Evolutionary conservation across 2,329 filamentous ascomycete genomes (phyloP), one percentile per base, ranked within the genome.

Genomic region (Pseudogymnoascus sp.): DNA sequence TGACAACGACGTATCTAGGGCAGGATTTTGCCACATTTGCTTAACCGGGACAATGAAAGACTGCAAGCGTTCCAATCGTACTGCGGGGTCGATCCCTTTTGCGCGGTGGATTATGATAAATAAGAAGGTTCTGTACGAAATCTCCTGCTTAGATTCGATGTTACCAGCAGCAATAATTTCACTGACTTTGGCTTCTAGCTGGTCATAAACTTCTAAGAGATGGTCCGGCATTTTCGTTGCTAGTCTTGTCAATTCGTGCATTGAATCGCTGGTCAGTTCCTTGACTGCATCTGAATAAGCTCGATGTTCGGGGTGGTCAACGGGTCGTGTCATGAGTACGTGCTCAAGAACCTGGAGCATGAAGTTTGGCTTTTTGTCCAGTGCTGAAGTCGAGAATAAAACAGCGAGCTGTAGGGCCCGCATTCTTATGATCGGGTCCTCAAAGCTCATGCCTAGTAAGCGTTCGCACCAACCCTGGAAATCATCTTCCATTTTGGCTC

Each of bases 31-130:
- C 94, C 94, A 99, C 62, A 90, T 84, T 31, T 85, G 79, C 67
- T 88, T 88, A 23, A 97, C 86, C 1, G 92, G 91, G n/a, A 88
- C 82, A 60, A 97, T 81, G 73, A 97, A 96, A 12, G 83, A 82
- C 63, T 85, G 79, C 31, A 99, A 78, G 64, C 91, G 88, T 63
- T 84, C 79, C 62, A 92, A 80, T 64, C 92, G 89, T 37, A 84
- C 76, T n/a, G 80, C 79, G 16, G 83, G 81, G 67, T 95, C 88
- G 35, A 97, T 81, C 47, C 85, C 86, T 21, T 82, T 87, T 37
- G 91, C 87, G 65, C 94, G 91, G 75, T 97, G 93, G 84, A 94
- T 88, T 66, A 99, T 94, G 64, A 96, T 94, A 73, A 99, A 95
- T 0, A 97, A 80, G 66, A 97, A 93, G 8, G 92, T 93, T 69